These are phyloP conservation scores for Aspergillus olivimuriae DNA, from an alignment of 495 filamentous ascomycete species.

Conservation along the genomic window DNA sequence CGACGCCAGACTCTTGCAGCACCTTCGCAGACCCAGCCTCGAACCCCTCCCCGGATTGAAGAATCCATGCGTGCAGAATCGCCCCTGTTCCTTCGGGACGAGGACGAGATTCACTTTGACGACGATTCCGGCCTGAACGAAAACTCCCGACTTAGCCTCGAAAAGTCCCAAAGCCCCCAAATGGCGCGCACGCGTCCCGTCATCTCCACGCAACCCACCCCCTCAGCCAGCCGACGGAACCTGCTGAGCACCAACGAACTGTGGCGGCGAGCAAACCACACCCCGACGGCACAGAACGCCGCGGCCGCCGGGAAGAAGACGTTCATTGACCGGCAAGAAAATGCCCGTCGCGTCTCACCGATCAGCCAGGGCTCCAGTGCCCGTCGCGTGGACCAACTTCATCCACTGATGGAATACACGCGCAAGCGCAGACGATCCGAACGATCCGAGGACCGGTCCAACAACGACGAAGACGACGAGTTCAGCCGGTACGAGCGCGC, in stretches of 20 bases:
- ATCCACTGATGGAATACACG: not conserved
- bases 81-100: slow-evolving; percentile 4
- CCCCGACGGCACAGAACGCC: slow-evolving; percentile 2
- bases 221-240: not conserved
- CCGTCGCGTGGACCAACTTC: not conserved
- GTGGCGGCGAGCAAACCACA: too few relatives aligned
- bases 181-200: not conserved
- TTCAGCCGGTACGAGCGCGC: slow-evolving; percentile 8
- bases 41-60: too few relatives aligned
- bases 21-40: slow-evolving; percentile 1
- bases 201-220: not conserved
- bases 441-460: too few relatives aligned
- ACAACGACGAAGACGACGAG: not conserved
- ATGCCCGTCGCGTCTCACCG: slow-evolving; percentile 26
- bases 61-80: not conserved
- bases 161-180: slow-evolving; percentile 16
- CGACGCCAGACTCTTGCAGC: slow-evolving; percentile 10
- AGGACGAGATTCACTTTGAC: slow-evolving; percentile 2
- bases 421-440: too few relatives aligned
- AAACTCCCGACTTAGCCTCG: slow-evolving; percentile 5
- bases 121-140: slow-evolving; percentile 1
- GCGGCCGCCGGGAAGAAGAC: too few relatives aligned
- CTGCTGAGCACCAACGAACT: not conserved
- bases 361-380: slow-evolving; percentile 14
- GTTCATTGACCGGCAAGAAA: slow-evolving; percentile 32